phyloP scores from a whole-genome alignment of 345 rosid species.

The Camelina neglecta region DNA sequence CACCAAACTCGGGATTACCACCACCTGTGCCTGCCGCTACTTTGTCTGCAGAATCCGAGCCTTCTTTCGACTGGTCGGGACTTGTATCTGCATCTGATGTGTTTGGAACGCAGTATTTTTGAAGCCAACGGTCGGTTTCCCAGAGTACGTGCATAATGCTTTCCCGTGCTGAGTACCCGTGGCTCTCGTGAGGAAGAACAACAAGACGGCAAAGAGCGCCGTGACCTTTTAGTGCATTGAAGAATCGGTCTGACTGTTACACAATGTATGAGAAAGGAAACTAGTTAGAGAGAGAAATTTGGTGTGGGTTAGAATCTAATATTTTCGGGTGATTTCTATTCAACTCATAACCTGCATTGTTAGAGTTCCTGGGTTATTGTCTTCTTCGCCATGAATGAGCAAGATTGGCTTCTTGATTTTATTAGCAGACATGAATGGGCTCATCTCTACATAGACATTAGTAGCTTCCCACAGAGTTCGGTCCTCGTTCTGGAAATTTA shows the following conservation, averaged over 20 bases:
- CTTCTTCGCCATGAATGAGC: constrained; percentile 98
- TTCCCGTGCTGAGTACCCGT: constrained; percentile 89
- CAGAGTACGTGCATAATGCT: constrained; percentile 98
- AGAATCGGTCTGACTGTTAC: constrained; percentile 89
- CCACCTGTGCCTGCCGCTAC: constrained; percentile 62
- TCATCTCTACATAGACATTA: constrained; percentile 85
- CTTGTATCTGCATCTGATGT: constrained; percentile 53
- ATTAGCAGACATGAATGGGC: constrained; percentile 96
- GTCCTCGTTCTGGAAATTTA: constrained; percentile 73
- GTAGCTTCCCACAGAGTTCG: constrained; percentile 99
- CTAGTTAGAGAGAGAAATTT: constrained; percentile 20
- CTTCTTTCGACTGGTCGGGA: constrained; percentile 47
- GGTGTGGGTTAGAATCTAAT: not conserved
- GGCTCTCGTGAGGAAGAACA: constrained; percentile 95
- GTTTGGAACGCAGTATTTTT: constrained; percentile 75
- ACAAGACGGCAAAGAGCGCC: constrained; percentile 93
- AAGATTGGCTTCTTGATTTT: constrained; percentile 95
- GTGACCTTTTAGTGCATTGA: constrained; percentile 94
- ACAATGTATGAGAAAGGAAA: constrained; percentile 30
- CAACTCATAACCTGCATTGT: constrained; percentile 82
- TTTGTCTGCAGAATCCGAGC: constrained; percentile 52
- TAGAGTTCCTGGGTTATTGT: constrained; percentile 91
- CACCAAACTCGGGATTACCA: constrained; percentile 60
- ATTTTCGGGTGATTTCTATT: not conserved
- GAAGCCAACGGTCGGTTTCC: constrained; percentile 99